Conservation (phyloP, 2,329 filamentous ascomycete genomes). For the Trichoderma atroviride region DNA sequence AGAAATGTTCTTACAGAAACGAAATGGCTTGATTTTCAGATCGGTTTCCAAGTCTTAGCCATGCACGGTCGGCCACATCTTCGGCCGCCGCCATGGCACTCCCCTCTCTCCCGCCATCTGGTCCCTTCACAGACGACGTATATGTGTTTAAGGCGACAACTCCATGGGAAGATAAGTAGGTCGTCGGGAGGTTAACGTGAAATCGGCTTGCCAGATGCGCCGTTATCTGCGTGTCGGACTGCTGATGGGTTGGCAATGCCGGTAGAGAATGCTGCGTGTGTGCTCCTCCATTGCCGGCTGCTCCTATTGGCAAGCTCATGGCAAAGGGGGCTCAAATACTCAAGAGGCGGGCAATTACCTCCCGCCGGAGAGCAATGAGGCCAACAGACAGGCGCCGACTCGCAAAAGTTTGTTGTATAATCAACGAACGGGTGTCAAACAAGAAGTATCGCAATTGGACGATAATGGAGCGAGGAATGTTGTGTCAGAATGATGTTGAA, state of each 20-base stretch:
- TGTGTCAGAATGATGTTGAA: not conserved
- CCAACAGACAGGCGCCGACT: not conserved
- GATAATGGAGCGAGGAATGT: not conserved
- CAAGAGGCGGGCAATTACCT: slow-evolving; percentile 35
- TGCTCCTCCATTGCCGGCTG: slow-evolving; percentile 56
- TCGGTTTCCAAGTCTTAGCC: slow-evolving; percentile 79
- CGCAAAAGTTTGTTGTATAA: too few relatives aligned
- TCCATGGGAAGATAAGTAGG: slow-evolving; percentile 86
- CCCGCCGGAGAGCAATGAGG: slow-evolving; percentile 14
- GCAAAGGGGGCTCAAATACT: slow-evolving; percentile 55
- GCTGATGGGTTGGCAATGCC: slow-evolving; percentile 79
- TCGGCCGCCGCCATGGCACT: slow-evolving; percentile 92
- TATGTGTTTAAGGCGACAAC: slow-evolving; percentile 94
- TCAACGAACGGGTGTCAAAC: not conserved
- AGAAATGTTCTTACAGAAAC: slow-evolving; percentile 72
- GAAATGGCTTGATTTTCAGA: slow-evolving; percentile 92
- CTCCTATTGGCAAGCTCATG: slow-evolving; percentile 56
- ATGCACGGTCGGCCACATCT: slow-evolving; percentile 85
- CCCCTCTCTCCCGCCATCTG: slow-evolving; percentile 87
- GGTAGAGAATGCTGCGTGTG: slow-evolving; percentile 86
- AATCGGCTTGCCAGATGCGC: slow-evolving; percentile 86
- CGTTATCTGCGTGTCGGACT: slow-evolving; percentile 77
- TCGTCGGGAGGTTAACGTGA: slow-evolving; percentile 86
- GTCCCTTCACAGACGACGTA: slow-evolving; percentile 81
- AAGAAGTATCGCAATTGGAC: too few relatives aligned